A percentile compares a stretch with the other conserved stretches of the same genome.
phyloP scores from a whole-genome alignment of 305 asterid genomes.

The Rubia tinctorum region DNA sequence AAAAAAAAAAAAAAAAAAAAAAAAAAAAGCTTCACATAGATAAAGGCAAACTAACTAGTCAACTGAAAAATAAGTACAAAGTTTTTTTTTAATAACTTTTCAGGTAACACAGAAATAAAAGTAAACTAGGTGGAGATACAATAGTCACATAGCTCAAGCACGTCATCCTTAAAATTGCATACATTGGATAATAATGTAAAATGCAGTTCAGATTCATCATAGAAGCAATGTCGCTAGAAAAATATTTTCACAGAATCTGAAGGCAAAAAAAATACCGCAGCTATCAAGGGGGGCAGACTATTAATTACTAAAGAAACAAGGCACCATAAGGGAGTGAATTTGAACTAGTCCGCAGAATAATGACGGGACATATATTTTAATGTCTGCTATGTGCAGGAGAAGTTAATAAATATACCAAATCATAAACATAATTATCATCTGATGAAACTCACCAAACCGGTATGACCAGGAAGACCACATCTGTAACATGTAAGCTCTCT shows the following conservation, averaged over 20 bases:
- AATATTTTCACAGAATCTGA: background rate
- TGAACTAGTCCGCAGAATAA: background rate
- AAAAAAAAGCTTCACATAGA: background rate
- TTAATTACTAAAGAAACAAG: background rate
- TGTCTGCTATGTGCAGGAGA: background rate
- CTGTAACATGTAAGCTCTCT: slow-evolving; percentile 70
- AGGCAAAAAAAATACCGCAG: background rate
- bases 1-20: too few relatives aligned
- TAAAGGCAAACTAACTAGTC: background rate
- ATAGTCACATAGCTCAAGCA: background rate
- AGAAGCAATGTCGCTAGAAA: background rate
- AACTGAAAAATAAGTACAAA: background rate
- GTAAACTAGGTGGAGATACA: background rate
- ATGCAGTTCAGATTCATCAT: background rate
- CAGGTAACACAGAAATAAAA: background rate
- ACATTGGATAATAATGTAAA: background rate
- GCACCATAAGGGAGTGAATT: background rate
- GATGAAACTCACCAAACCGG: slow-evolving; percentile 74
- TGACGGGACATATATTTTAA: too few relatives aligned
- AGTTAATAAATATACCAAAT: background rate
- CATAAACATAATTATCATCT: slow-evolving; percentile 12
- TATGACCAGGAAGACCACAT: slow-evolving; percentile 92
- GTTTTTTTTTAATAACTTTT: background rate
- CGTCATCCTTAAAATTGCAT: background rate
- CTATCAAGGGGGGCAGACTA: background rate